Percentiles rank a stretch among this genome's conserved stretches.
phyloP scores from a whole-genome alignment of 805 yeast species.

The Zygosaccharomyces lentus region DNA sequence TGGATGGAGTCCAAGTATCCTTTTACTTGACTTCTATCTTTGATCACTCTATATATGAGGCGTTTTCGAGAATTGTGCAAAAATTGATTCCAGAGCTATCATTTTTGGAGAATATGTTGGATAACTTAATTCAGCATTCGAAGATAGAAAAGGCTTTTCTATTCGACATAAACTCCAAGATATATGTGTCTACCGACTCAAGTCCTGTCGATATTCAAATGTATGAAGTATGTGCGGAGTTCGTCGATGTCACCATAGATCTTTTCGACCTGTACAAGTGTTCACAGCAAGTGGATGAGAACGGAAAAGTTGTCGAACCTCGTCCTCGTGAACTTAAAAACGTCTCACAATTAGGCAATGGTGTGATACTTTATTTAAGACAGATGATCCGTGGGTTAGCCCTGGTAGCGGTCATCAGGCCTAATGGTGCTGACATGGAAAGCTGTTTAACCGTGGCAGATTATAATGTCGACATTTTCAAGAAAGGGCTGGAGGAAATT shows the following conservation, averaged over 20 bases:
- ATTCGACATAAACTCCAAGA: constrained; percentile 87
- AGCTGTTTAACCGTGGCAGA: constrained; percentile 66
- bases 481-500: constrained; percentile 67
- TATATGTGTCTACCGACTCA: constrained; percentile 93
- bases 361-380: constrained; percentile 74
- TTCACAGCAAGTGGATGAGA: constrained; percentile 10
- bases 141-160: constrained; percentile 89
- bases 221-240: constrained; percentile 95
- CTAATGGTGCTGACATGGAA: constrained; percentile 51
- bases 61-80: constrained; percentile 89
- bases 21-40: constrained; percentile 91
- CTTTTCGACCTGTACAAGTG: constrained; percentile 64
- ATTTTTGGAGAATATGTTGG: constrained; percentile 80
- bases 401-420: constrained; percentile 77
- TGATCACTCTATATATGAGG: constrained; percentile 94
- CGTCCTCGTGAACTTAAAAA: constrained; percentile 49
- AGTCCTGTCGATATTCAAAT: constrained; percentile 93
- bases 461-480: constrained; percentile 79
- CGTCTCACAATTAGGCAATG: constrained; percentile 73
- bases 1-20: constrained; percentile 86
- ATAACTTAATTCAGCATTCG: constrained; percentile 81
- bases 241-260: constrained; percentile 90
- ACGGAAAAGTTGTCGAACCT: constrained; percentile 3
- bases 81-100: constrained; percentile 87
- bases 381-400: constrained; percentile 94